Conservation (phyloP, 1,139 yeast species). For the Kluyveromyces sp. region DNA sequence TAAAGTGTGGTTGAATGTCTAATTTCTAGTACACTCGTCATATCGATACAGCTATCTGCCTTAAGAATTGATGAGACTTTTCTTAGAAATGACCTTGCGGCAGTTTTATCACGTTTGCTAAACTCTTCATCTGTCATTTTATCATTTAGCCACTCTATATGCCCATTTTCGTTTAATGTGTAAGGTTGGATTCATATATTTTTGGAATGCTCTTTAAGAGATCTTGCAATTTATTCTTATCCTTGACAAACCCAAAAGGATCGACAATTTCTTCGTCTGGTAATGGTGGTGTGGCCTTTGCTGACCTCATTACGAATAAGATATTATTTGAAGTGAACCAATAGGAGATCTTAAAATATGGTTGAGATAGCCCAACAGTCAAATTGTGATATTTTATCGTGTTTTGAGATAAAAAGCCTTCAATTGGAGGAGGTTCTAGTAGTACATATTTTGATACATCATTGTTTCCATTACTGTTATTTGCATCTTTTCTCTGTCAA, state of each 20-base stretch:
- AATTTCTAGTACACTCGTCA: conserved; percentile 37
- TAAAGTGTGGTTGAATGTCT: background rate
- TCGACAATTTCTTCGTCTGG: conserved; percentile 32
- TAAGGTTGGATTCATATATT: conserved; percentile 43
- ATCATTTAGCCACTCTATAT: conserved; percentile 54
- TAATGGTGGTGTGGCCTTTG: conserved; percentile 55
- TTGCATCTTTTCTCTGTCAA: conserved; percentile 7
- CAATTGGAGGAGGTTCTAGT: conserved; percentile 59
- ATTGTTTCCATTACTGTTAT: background rate
- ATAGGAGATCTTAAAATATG: conserved; percentile 46
- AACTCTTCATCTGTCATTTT: conserved; percentile 35
- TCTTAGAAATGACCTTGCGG: conserved; percentile 58
- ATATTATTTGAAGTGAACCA: conserved; percentile 55
- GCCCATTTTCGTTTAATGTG: conserved; percentile 39
- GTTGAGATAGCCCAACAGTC: conserved; percentile 36
- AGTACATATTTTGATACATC: conserved; percentile 4
- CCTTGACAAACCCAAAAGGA: conserved; percentile 22
- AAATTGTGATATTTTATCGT: background rate
- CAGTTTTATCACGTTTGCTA: conserved; percentile 44
- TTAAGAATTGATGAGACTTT: conserved; percentile 47
- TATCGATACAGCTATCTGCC: conserved; percentile 56
- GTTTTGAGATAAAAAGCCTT: conserved; percentile 54
- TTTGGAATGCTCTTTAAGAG: conserved; percentile 28
- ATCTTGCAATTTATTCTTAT: conserved; percentile 18
- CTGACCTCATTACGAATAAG: conserved; percentile 50